phyloP scores from a whole-genome alignment of 2,329 filamentous ascomycete species.

The Fusarium drepaniforme region DNA sequence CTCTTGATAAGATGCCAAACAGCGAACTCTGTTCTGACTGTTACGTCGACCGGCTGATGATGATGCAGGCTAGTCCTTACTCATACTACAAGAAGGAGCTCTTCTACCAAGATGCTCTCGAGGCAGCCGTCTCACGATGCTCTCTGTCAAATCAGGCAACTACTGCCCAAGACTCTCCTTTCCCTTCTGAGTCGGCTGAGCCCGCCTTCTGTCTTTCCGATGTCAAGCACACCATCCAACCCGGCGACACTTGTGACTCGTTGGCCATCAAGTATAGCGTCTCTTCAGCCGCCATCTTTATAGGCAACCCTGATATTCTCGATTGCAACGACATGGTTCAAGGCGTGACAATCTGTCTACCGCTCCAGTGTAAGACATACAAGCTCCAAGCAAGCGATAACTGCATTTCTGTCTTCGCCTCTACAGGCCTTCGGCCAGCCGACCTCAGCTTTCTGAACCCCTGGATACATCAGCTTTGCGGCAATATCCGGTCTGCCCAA shows the following conservation, averaged over 20 bases:
- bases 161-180: background rate
- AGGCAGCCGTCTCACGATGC: background rate
- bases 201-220: slow-evolving; percentile 11
- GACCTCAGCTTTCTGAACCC: background rate
- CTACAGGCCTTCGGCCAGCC: background rate
- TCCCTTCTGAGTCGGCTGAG: background rate
- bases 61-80: background rate
- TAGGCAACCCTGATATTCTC: slow-evolving; percentile 15
- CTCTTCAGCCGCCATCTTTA: slow-evolving; percentile 24
- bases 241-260: slow-evolving; percentile 21
- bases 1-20: background rate
- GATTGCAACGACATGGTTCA: slow-evolving; percentile 16
- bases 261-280: slow-evolving; percentile 25
- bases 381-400: background rate
- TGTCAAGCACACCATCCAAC: slow-evolving; percentile 9
- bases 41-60: background rate
- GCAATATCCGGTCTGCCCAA: background rate
- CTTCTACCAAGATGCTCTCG: slow-evolving; percentile 21
- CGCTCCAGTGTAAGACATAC: slow-evolving; percentile 21
- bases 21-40: background rate
- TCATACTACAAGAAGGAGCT: slow-evolving; percentile 9
- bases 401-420: background rate
- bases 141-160: slow-evolving; percentile 8
- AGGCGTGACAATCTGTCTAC: slow-evolving; percentile 13
- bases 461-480: background rate